Evolutionary conservation across 176 grass and related monocot genomes (phyloP), one percentile per base, ranked within the genome.

Genomic region (Ampelocalamus luodianensis): DNA sequence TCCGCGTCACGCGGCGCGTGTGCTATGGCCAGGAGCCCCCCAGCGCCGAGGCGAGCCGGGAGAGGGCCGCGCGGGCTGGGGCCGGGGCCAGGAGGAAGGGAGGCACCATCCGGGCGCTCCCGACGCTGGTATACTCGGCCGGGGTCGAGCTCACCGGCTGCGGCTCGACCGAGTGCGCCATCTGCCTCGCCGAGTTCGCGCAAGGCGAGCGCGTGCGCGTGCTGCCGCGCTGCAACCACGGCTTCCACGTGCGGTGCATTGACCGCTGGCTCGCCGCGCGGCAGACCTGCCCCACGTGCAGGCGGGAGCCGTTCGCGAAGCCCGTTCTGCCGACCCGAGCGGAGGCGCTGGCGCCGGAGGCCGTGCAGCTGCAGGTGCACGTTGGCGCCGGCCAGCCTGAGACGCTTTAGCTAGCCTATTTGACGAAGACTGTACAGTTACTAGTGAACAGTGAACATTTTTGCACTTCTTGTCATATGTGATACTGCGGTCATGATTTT

Each of bases 271-370:
- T 98, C 73, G 82, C 83, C 61, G 92, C 82, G 40, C 77, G 61
- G 68, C 89, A 85, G 61, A 93, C 93, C 34, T 98, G 96, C 77
- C 96, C 96, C n/a, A 98, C 91, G 60, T 98, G 96, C 88, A 82
- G 96, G 64, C 89, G 83, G 71, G 68, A 72, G 87, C 90, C 92
- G 43, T 93, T 96, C 74, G 70, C 71, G 32, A 72, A 71, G 4
- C 51, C 71, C 27, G 68, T 46, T 9, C 0, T 8, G 10, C 43
- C 20, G 77, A 37, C 40, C 18, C 58, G 1, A 54, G 15, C 27
- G 26, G 48, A 20, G 68, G 37, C 72, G 15, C 44, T 12, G 67
- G 76, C 45, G 77, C 10, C 67, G 48, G 48, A 36, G 39, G 58
- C 1, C 24, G 65, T 29, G 58, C 79, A 61, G 68, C n/a, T 67